phyloP scores from a whole-genome alignment of 1,284 basidiomycete genomes.

The Grifola frondosa region DNA sequence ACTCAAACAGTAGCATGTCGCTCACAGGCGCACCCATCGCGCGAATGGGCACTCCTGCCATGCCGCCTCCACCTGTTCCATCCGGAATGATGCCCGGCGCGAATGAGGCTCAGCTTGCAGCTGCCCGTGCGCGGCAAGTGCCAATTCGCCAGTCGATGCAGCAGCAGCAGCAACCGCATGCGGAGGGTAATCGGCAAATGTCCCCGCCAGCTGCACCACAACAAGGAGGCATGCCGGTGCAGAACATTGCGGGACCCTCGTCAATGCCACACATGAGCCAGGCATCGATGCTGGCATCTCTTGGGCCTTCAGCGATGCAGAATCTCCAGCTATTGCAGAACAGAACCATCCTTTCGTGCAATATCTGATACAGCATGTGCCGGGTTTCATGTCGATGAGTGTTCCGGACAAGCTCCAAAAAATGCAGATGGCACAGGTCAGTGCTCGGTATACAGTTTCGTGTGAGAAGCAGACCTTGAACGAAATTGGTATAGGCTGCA shows the following conservation, averaged over 20 bases:
- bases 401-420: slow-evolving; percentile 56
- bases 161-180: slow-evolving; percentile 28
- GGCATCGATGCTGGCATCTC: slow-evolving; percentile 21
- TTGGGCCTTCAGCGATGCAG: slow-evolving; percentile 42
- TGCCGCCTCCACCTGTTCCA: slow-evolving; percentile 29
- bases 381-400: slow-evolving; percentile 53
- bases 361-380: slow-evolving; percentile 50
- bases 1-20: slow-evolving; percentile 11
- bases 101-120: slow-evolving; percentile 35
- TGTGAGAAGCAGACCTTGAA: slow-evolving; percentile 1
- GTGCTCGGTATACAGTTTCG: slow-evolving; percentile 14
- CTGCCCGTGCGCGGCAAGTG: slow-evolving; percentile 41
- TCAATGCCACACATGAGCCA: slow-evolving; percentile 18
- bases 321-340: slow-evolving; percentile 51
- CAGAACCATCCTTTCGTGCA: slow-evolving; percentile 58
- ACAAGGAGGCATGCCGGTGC: slow-evolving; percentile 20
- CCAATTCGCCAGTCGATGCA: slow-evolving; percentile 45
- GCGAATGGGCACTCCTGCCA: slow-evolving; percentile 22
- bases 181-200: slow-evolving; percentile 38
- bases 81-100: slow-evolving; percentile 17
- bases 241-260: slow-evolving; percentile 22
- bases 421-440: slow-evolving; percentile 53
- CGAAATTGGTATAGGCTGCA: slow-evolving; percentile 2
- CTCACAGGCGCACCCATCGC: slow-evolving; percentile 23
- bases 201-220: slow-evolving; percentile 39